These are phyloP conservation scores for Globisporangium apiculatum DNA, from an alignment of 352 stramenopile species.

Conservation along the genomic window DNA sequence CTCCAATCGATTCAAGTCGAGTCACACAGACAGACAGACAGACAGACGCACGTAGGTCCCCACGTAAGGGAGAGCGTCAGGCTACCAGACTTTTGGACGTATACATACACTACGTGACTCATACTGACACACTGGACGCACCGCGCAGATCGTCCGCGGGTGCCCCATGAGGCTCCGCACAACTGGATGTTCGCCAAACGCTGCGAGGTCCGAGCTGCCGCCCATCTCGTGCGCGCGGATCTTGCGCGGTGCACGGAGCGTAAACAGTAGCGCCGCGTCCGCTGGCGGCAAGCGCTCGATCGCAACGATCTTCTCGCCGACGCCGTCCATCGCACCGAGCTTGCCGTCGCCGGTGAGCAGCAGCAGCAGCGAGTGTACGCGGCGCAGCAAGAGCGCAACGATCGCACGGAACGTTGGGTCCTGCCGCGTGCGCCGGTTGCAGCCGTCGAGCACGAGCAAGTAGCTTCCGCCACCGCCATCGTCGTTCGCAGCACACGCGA, in stretches of 20 bases:
- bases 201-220: conserved; percentile 45
- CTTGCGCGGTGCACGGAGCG: conserved; percentile 59
- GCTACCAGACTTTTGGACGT: not conserved
- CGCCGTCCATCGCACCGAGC: conserved; percentile 69
- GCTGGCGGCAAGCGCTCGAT: conserved; percentile 56
- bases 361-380: conserved; percentile 53
- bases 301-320: conserved; percentile 70
- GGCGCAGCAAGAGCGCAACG: conserved; percentile 45
- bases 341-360: conserved; percentile 67
- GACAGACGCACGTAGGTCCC: too few relatives aligned
- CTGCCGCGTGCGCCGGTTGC: conserved; percentile 41
- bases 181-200: conserved; percentile 58
- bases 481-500: conserved; percentile 23
- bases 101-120: not conserved
- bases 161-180: conserved; percentile 57
- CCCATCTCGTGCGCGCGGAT: conserved; percentile 79
- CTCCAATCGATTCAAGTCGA: not conserved
- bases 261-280: conserved; percentile 71
- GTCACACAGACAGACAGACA: not conserved
- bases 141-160: conserved; percentile 64
- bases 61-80: not conserved
- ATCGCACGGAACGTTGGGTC: conserved; percentile 36
- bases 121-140: conserved; percentile 12
- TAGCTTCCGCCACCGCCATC: conserved; percentile 22
- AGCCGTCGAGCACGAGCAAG: conserved; percentile 74